These are phyloP conservation scores for Collybiopsis luxurians DNA, from an alignment of 768 basidiomycete genomes.

Conservation along the genomic window DNA sequence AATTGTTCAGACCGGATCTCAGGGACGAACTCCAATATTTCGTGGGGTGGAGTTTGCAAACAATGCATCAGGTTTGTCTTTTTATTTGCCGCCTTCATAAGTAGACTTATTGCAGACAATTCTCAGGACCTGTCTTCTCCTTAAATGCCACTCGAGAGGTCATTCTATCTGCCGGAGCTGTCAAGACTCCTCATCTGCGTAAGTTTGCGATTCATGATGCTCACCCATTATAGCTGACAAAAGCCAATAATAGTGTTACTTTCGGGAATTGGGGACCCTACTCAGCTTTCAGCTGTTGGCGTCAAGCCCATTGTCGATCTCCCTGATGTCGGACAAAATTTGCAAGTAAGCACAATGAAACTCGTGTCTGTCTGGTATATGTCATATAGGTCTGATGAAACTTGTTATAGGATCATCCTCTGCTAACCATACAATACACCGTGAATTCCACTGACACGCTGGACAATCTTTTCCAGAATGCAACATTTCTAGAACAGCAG, in stretches of 20 bases:
- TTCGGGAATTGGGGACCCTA: conserved; percentile 24
- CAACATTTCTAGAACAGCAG: conserved; percentile 8
- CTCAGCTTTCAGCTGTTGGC: conserved; percentile 2
- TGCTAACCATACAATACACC: conserved; percentile 1
- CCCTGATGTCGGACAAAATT: conserved; percentile 26
- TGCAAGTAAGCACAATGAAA: too few species aligned
- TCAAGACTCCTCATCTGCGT: conserved; percentile 21
- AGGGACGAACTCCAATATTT: conserved; percentile 6
- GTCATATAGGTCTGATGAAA: too few species aligned
- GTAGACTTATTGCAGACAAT: not conserved
- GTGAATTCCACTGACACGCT: conserved; percentile 12
- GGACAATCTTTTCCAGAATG: conserved; percentile 12
- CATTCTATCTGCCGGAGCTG: conserved; percentile 26
- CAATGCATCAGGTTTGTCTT: not conserved
- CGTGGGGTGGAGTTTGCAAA: conserved; percentile 17
- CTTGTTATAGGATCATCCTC: conserved; percentile 17
- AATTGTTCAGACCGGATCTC: not conserved
- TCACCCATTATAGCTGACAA: not conserved
- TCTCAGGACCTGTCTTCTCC: conserved; percentile 4
- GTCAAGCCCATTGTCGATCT: conserved; percentile 14
- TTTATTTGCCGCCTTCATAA: not conserved
- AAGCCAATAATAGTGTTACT: conserved; percentile 15
- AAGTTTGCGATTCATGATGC: not conserved
- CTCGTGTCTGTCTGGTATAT: too few species aligned
- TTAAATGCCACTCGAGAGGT: conserved; percentile 24